Percentiles rank a stretch among this genome's conserved stretches.
phyloP scores from a whole-genome alignment of 768 basidiomycete genomes.

The Rhodotorula toruloides region DNA sequence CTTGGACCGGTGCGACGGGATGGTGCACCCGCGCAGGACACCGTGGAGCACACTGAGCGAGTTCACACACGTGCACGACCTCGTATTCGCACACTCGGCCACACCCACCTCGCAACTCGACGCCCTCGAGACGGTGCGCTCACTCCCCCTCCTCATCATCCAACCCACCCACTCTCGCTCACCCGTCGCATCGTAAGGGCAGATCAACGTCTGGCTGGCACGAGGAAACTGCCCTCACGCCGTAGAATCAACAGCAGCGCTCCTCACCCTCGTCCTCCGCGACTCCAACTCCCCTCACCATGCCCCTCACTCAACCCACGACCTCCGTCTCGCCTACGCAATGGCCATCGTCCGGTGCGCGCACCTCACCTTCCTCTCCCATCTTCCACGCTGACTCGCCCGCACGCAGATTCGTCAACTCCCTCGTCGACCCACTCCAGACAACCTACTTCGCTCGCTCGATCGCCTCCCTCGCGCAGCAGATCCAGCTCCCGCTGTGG shows the following conservation, averaged over 20 bases:
- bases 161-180: no score
- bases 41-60: constrained; percentile 69
- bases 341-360: constrained; percentile 41
- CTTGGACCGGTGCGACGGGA: no score
- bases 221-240: constrained; percentile 40
- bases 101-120: no score
- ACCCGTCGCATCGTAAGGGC: neutral
- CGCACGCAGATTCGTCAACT: constrained; percentile 78
- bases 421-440: constrained; percentile 90
- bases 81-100: no score
- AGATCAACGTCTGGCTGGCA: constrained; percentile 38
- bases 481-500: constrained; percentile 79
- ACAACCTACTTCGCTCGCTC: constrained; percentile 81
- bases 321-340: constrained; percentile 37
- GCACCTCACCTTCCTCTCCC: constrained; percentile 51
- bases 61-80: constrained; percentile 66
- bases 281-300: constrained; percentile 18
- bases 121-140: constrained; percentile 48
- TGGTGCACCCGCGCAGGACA: constrained; percentile 63
- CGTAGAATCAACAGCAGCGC: constrained; percentile 36
- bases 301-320: neutral
- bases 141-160: neutral
- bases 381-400: constrained; percentile 43
- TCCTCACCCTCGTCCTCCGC: constrained; percentile 36
- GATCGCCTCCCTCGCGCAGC: constrained; percentile 78